Percentiles rank a stretch among this genome's conserved stretches.
These are phyloP conservation scores for Camptophora hylomeconis DNA, from an alignment of 2,329 filamentous ascomycete species.

Conservation along the genomic window DNA sequence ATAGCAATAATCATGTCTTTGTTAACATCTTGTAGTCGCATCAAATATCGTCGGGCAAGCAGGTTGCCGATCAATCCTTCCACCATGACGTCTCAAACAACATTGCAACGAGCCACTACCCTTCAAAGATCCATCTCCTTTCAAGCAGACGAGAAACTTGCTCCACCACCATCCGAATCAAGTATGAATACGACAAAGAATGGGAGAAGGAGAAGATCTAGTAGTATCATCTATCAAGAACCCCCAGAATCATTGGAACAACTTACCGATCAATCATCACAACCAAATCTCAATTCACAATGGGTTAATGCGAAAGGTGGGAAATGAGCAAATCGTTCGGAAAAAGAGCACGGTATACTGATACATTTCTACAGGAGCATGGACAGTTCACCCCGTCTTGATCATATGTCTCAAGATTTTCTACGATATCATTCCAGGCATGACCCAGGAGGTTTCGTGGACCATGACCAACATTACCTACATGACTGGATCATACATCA, in stretches of 20 bases:
- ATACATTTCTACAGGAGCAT: conserved; percentile 55
- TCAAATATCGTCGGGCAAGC: no score
- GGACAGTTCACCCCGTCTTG: conserved; percentile 92
- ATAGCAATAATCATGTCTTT: no score
- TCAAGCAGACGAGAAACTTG: conserved; percentile 67
- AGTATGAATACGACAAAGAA: conserved; percentile 50
- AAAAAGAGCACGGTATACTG: conserved; percentile 8
- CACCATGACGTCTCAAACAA: conserved; percentile 43
- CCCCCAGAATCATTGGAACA: conserved; percentile 94
- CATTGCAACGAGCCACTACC: conserved; percentile 77
- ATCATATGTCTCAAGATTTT: conserved; percentile 88
- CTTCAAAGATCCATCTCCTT: conserved; percentile 84
- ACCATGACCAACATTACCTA: conserved; percentile 97
- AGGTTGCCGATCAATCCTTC: no score
- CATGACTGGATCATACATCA: conserved; percentile 97
- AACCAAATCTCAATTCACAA: conserved; percentile 93
- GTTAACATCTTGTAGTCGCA: no score
- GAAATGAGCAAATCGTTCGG: conserved; percentile 16
- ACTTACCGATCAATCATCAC: conserved; percentile 85
- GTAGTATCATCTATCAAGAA: conserved; percentile 96
- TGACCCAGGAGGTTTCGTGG: conserved; percentile 97
- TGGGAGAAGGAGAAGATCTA: conserved; percentile 81
- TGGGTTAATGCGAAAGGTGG: conserved; percentile 99
- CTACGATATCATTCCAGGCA: conserved; percentile 89
- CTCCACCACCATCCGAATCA: conserved; percentile 37